A percentile compares a stretch with the other conserved stretches of the same genome.
These are phyloP conservation scores for Xylaria cubensis DNA, from an alignment of 495 filamentous ascomycete species.

Conservation along the genomic window DNA sequence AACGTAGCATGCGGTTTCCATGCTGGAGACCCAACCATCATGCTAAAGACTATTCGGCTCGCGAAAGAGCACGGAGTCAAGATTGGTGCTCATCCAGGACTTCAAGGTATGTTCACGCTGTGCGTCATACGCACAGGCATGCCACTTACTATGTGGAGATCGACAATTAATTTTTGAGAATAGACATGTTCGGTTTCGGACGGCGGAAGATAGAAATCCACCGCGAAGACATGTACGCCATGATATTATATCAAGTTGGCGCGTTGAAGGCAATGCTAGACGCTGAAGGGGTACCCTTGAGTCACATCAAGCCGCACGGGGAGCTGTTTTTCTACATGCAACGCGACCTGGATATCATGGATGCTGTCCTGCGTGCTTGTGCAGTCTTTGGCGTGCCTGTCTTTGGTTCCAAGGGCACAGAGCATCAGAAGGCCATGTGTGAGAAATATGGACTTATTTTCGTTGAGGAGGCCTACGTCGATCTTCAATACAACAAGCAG, in stretches of 20 bases:
- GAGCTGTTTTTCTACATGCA: slow-evolving; percentile 65
- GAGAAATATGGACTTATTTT: slow-evolving; percentile 60
- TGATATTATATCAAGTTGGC: slow-evolving; percentile 65
- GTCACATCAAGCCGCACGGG: slow-evolving; percentile 68
- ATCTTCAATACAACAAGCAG: slow-evolving; percentile 62
- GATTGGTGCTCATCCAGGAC: slow-evolving; percentile 66
- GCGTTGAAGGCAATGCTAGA: slow-evolving; percentile 64
- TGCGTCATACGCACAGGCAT: background rate
- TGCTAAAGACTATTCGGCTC: slow-evolving; percentile 61
- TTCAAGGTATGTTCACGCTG: slow-evolving; percentile 38
- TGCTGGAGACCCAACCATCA: slow-evolving; percentile 64
- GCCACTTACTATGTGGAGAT: background rate
- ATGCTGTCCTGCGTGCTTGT: slow-evolving; percentile 56
- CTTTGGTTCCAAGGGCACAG: slow-evolving; percentile 62
- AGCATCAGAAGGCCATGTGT: slow-evolving; percentile 59
- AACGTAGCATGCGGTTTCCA: slow-evolving; percentile 69
- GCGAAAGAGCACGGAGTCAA: slow-evolving; percentile 62
- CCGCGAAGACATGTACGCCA: slow-evolving; percentile 63
- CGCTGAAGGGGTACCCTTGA: slow-evolving; percentile 58
- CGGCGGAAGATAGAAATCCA: slow-evolving; percentile 61
- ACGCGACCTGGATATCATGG: slow-evolving; percentile 55
- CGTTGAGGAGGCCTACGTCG: slow-evolving; percentile 62
- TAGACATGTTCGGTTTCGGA: slow-evolving; percentile 68
- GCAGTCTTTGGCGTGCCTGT: slow-evolving; percentile 59
- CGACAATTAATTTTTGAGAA: background rate